phyloP scores from a whole-genome alignment of 192 early-diverging fungal genomes.

The Umbelopsis sp. region DNA sequence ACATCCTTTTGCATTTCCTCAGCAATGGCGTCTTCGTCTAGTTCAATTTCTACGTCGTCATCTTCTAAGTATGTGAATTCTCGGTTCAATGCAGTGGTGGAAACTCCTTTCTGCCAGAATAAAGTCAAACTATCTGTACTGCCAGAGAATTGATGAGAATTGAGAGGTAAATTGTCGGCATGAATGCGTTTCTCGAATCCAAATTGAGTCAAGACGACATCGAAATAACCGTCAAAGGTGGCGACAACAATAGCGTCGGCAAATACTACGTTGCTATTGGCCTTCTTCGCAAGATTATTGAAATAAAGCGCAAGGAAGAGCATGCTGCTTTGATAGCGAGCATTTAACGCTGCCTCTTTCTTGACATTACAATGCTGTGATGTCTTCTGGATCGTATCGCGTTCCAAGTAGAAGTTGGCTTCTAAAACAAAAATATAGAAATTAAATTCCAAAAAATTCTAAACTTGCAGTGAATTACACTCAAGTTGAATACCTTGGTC shows the following conservation, averaged over 20 bases:
- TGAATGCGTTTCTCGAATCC: conserved; percentile 75
- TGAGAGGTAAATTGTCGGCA: conserved; percentile 53
- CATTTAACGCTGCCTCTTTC: conserved; percentile 71
- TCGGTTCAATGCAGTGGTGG: conserved; percentile 31
- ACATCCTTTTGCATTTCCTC: conserved; percentile 22
- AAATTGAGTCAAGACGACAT: conserved; percentile 71
- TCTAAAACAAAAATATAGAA: conserved; percentile 32
- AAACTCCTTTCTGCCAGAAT: conserved; percentile 55
- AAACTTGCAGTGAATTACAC: background rate
- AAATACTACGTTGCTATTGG: conserved; percentile 42
- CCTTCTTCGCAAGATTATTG: conserved; percentile 47
- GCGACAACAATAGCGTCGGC: conserved; percentile 69
- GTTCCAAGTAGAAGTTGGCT: conserved; percentile 53
- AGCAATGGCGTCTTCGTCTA: conserved; percentile 46
- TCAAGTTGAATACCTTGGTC: background rate
- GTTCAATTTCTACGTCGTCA: conserved; percentile 53
- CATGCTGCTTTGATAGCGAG: conserved; percentile 68
- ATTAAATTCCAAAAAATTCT: too few species aligned
- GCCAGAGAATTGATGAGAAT: conserved; percentile 37
- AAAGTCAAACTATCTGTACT: conserved; percentile 45
- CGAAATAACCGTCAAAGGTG: conserved; percentile 67
- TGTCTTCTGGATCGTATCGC: conserved; percentile 59
- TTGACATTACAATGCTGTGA: conserved; percentile 80
- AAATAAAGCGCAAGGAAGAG: conserved; percentile 74
- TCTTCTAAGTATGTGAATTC: conserved; percentile 39